A percentile compares a stretch with the other conserved stretches of the same genome.
Conservation (phyloP, 345 rosid genomes). For the Xanthoceras sorbifolium region DNA sequence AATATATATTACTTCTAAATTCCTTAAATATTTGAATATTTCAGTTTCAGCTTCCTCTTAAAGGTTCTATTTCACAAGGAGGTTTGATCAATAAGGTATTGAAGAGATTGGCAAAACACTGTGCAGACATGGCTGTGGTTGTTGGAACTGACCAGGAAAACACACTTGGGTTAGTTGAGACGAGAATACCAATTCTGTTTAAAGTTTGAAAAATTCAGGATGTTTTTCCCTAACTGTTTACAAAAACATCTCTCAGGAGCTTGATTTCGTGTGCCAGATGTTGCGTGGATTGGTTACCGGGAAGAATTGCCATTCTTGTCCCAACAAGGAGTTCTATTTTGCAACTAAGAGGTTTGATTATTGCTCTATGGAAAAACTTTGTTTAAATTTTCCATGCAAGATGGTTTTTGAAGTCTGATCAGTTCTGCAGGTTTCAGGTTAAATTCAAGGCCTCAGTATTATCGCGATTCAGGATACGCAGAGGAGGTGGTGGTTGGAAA, state of each 20-base stretch:
- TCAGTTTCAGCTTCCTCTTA: constrained; percentile 14
- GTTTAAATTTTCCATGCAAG: neutral
- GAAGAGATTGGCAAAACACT: constrained; percentile 19
- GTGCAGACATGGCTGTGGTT: constrained; percentile 16
- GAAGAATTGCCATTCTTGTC: constrained; percentile 17
- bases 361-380: neutral
- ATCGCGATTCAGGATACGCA: constrained; percentile 13
- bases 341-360: constrained; percentile 27
- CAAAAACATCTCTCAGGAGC: constrained; percentile 26
- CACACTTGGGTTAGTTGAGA: constrained; percentile 29
- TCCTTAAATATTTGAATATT: neutral
- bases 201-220: neutral
- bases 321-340: constrained; percentile 18
- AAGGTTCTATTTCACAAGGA: neutral
- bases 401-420: neutral
- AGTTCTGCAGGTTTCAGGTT: constrained; percentile 27
- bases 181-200: neutral
- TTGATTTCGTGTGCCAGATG: constrained; percentile 13
- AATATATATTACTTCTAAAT: neutral
- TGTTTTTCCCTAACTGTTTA: constrained; percentile 10
- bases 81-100: constrained; percentile 20
- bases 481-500: constrained; percentile 7
- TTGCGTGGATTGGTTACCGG: constrained; percentile 5
- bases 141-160: constrained; percentile 18
- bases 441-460: constrained; percentile 9